Base-by-base conservation (phyloP, 2,329 filamentous ascomycete genomes). In the Sporothrix pallida region DNA sequence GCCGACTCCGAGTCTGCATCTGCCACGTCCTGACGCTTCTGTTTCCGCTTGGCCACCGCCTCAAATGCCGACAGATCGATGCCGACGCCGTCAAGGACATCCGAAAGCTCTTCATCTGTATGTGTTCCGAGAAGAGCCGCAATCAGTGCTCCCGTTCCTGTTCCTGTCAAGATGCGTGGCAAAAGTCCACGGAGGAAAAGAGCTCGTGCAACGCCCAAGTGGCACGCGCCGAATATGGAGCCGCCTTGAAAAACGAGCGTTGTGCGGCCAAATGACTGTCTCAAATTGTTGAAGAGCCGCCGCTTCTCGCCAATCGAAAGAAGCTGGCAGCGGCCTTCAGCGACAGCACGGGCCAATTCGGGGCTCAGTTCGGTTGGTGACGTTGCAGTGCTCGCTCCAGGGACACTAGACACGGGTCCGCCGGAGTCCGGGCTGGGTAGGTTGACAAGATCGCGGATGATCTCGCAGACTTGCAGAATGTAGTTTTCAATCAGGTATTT, bases 401-500 rank as follows among this genome's bases (percentile, higher is more conserved):
- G 9, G 0, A 54, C 20, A 23, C 31, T 46, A 9, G 31, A 63
- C 12, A 10, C 37, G 8, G 62, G 62, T 44, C 37, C 62, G 62
- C 62, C 62, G 44, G 70, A 54, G 2, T 42, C 63, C 2, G 67
- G 42, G 6, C 89, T 91, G 23, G 92, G 90, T 71, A 93, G 86
- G 23, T 81, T 83, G 42, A 90, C 91, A 52, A 98, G 91, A 79
- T 95, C 91, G 75, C 93, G 89, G 72, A 97, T 89, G 1, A 93
- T 92, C 74, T 92, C 88, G n/a, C 92, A 92, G 50, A 97, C 91
- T 79, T 95, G 91, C 0, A 91, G 90, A 75, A 97, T 91, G 79
- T 98, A 98, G 81, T 97, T 93, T 79, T 97, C 94, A 75, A 98
- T 97, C 67, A 97, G 84, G 71, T 93, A 88, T 81, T 98, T 98